A percentile compares a stretch with the other conserved stretches of the same genome.
phyloP scores from a whole-genome alignment of 1,284 basidiomycete species.

The Marasmius sp. region DNA sequence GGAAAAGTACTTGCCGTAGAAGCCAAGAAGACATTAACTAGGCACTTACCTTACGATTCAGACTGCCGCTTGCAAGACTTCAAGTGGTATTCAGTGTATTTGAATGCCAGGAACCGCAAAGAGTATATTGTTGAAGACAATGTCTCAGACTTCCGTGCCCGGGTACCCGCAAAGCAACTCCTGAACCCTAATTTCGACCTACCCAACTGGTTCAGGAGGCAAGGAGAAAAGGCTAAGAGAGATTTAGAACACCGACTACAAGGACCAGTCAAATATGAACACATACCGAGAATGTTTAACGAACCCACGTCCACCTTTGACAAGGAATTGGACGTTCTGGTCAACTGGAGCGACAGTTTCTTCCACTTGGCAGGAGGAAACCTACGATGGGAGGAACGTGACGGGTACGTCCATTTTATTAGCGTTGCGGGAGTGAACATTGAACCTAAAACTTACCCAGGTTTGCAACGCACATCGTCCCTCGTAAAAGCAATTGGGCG shows the following conservation, averaged over 20 bases:
- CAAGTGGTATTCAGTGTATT: neutral
- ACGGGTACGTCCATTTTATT: neutral
- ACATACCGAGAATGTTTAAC: neutral
- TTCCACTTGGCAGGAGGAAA: neutral
- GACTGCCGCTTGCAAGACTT: neutral
- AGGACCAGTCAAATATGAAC: neutral
- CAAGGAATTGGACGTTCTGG: neutral
- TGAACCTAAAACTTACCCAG: constrained; percentile 7
- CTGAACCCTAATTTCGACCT: constrained; percentile 1
- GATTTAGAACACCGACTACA: neutral
- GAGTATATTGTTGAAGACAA: neutral
- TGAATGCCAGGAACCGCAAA: neutral
- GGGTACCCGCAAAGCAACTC: neutral
- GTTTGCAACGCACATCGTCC: constrained; percentile 19
- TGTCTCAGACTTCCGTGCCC: neutral
- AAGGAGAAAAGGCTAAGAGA: neutral
- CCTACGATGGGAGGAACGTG: constrained; percentile 1
- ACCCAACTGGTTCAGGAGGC: neutral
- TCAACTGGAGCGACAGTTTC: neutral
- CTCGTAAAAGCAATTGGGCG: constrained; percentile 20
- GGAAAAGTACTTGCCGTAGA: neutral
- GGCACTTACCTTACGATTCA: neutral
- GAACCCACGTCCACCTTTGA: neutral
- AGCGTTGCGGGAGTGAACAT: constrained; percentile 3
- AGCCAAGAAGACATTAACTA: neutral